These are phyloP conservation scores for Candida taoyuanica DNA, from an alignment of 805 yeast species.

Conservation along the genomic window DNA sequence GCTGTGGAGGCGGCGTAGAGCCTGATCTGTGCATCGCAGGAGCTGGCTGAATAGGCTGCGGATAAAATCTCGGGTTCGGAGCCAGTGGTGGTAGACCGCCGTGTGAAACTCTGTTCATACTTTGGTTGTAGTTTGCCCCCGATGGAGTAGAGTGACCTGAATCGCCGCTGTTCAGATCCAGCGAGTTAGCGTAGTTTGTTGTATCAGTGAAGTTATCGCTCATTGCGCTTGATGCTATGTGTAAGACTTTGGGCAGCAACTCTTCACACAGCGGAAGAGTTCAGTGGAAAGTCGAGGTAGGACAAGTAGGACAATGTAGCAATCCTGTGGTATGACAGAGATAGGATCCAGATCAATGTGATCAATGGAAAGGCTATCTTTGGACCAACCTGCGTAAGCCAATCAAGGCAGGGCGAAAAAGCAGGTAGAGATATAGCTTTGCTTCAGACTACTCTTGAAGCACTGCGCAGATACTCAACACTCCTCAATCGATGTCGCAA, in stretches of 20 bases:
- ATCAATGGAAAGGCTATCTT: too few species aligned
- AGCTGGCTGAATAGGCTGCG: constrained; percentile 8
- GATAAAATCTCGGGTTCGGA: constrained; percentile 7
- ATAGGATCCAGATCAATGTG: too few species aligned
- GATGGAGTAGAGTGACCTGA: too few species aligned
- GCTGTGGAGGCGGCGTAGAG: constrained; percentile 12
- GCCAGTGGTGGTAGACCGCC: constrained; percentile 5
- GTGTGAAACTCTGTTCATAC: neutral
- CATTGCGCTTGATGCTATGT: constrained; percentile 13
- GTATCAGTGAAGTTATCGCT: constrained; percentile 30
- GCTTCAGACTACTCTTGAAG: neutral
- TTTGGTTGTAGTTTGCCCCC: too few species aligned
- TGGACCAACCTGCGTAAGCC: too few species aligned
- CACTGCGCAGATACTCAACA: too few species aligned
- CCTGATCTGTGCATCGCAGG: constrained; percentile 9
- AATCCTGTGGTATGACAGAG: too few species aligned
- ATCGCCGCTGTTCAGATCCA: constrained; percentile 12
- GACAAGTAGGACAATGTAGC: too few species aligned
- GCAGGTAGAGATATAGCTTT: neutral
- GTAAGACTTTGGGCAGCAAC: neutral
- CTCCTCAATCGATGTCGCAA: too few species aligned
- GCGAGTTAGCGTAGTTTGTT: constrained; percentile 22
- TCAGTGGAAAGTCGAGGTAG: too few species aligned
- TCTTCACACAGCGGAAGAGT: neutral
- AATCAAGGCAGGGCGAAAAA: constrained; percentile 3